A percentile compares a stretch with the other conserved stretches of the same genome.
phyloP scores from a whole-genome alignment of 2,329 filamentous ascomycete genomes.

The Albophoma yamanashiensis region DNA sequence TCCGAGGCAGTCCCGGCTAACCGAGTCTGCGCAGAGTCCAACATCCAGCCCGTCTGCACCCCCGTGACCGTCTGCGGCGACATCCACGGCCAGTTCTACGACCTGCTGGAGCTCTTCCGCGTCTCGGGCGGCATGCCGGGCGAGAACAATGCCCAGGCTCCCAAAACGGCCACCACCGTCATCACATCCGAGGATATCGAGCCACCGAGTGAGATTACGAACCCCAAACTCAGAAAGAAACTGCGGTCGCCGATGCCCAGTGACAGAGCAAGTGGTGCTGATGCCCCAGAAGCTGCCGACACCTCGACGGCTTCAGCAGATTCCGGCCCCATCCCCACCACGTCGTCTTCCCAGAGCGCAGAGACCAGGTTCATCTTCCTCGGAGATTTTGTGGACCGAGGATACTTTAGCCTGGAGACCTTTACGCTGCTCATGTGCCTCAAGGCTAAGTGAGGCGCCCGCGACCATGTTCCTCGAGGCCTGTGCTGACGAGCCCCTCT shows the following conservation, averaged over 20 bases:
- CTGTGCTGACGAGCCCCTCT: slow-evolving; percentile 10
- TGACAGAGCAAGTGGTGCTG: slow-evolving; percentile 38
- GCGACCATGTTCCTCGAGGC: neutral
- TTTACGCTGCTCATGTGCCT: slow-evolving; percentile 95
- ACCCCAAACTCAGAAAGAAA: slow-evolving; percentile 80
- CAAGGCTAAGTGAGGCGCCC: slow-evolving; percentile 51
- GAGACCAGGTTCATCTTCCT: slow-evolving; percentile 49
- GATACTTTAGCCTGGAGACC: slow-evolving; percentile 95
- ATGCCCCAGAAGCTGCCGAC: slow-evolving; percentile 34
- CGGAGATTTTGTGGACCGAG: slow-evolving; percentile 95
- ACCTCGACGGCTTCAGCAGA: slow-evolving; percentile 11
- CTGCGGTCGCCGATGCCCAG: slow-evolving; percentile 41
- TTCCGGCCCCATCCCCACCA: slow-evolving; percentile 22
- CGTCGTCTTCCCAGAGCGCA: slow-evolving; percentile 31
- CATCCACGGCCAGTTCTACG: slow-evolving; percentile 98
- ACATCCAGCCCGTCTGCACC: slow-evolving; percentile 95
- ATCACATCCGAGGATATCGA: slow-evolving; percentile 90
- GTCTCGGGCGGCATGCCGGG: slow-evolving; percentile 96
- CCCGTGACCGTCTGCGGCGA: slow-evolving; percentile 97
- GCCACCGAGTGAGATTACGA: slow-evolving; percentile 77
- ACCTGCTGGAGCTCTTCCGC: slow-evolving; percentile 90
- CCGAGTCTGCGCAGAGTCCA: slow-evolving; percentile 58
- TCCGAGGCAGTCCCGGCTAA: neutral
- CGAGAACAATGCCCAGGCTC: slow-evolving; percentile 58
- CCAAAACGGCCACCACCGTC: slow-evolving; percentile 57